Evolutionary conservation across 2,329 filamentous ascomycete species (phyloP), one percentile per base, ranked within the genome.

Genomic region (Neopestalotiopsis sp.): DNA sequence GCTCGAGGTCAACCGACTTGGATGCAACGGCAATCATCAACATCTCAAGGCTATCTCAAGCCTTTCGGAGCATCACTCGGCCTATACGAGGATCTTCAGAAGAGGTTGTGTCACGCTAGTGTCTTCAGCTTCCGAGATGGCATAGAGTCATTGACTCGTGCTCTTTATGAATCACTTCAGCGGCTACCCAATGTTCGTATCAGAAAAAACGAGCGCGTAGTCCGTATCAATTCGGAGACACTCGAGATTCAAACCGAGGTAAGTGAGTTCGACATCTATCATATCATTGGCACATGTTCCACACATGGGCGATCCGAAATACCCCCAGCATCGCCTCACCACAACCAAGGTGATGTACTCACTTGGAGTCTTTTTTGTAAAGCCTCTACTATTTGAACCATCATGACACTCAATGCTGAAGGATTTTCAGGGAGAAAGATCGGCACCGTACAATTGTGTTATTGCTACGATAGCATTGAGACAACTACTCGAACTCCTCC

Each of bases 391-490:
- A 28, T 28, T 53, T 14, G 45, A 53, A 24, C 14, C 42, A 53
- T 17, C 45, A 17, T 38, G 34, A 7, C 5, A 38, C 10, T 38
- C 34, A 7, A n/a, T 9, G 45, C 45, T 53, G 3, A 53, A 9
- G 1, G 17, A 9, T 24, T 17, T 59, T 20, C 12, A 59, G 24
- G 17, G 32, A 17, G 32, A n/a, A 20, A 20, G 20, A 62, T 53
- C 58, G 32, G 24, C 57, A 42, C 17, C 3, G 1, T 68, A 65
- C 30, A 58, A 59, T 2, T 61, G 67, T 24, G 45, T 64, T 42
- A 64, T 70, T 56, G 42, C 57, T n/a, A 64, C 69, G 34, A 64
- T 40, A 34, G 30, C 66, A 17, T 24, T 62, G n/a, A 28, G n/a
- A 7, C 59, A 38, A 14, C 34, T 70, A 59, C 30, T 68, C 62